Percentiles rank a stretch among this genome's conserved stretches.
Conservation (phyloP, 441 rosid genomes). For the Gossypium davidsonii region DNA sequence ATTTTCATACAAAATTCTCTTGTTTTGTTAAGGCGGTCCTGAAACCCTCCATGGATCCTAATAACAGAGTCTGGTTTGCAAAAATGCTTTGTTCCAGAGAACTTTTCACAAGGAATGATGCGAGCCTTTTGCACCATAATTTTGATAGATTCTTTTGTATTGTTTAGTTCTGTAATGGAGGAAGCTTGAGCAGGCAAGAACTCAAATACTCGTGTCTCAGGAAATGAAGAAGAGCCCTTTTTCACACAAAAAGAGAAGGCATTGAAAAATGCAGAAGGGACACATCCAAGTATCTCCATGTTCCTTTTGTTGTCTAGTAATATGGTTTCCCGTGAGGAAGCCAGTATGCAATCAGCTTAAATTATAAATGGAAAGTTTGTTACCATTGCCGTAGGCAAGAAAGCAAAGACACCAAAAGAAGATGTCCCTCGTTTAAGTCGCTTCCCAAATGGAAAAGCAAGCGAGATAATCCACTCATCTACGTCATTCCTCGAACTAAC, state of each 20-base stretch:
- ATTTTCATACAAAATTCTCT: too few relatives aligned
- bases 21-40: not conserved
- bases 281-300: not conserved
- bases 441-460: constrained; percentile 3
- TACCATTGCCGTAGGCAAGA: constrained; percentile 1
- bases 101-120: not conserved
- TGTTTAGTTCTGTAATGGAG: not conserved
- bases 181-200: not conserved
- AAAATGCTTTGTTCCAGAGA: not conserved
- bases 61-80: not conserved
- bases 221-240: not conserved
- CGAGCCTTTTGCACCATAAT: not conserved
- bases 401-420: constrained; percentile 1
- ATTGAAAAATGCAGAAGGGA: not conserved
- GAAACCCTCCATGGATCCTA: not conserved
- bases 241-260: not conserved
- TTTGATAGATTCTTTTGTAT: not conserved
- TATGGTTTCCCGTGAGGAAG: not conserved
- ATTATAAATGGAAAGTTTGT: not conserved
- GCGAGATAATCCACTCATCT: not conserved
- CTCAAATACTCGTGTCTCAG: not conserved
- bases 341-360: not conserved
- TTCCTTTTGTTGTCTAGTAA: not conserved
- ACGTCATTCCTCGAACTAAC: not conserved
- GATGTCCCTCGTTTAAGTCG: not conserved